Percentiles rank a stretch among this genome's conserved stretches.
These are phyloP conservation scores for Schwanniomyces pseudopolymorphus DNA, from an alignment of 805 yeast genomes.

Conservation along the genomic window DNA sequence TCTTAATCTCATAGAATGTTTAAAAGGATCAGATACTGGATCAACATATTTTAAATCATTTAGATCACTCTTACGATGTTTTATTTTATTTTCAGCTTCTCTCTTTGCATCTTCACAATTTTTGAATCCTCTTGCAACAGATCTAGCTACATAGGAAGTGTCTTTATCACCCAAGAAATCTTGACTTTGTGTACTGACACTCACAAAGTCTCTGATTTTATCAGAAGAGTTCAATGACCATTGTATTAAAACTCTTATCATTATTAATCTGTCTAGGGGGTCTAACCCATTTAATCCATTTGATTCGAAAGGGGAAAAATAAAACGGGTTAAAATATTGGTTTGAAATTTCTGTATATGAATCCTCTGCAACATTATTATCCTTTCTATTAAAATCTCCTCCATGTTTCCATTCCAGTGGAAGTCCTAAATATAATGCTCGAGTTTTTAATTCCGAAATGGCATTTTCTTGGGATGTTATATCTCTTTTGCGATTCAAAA, in stretches of 20 bases:
- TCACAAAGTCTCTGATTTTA: conserved; percentile 23
- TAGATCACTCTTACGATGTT: conserved; percentile 21
- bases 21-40: conserved; percentile 37
- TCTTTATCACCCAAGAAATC: conserved; percentile 41
- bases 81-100: conserved; percentile 30
- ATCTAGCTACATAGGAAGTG: conserved; percentile 34
- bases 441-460: conserved; percentile 32
- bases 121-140: conserved; percentile 35
- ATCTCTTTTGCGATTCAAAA: conserved; percentile 36
- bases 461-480: conserved; percentile 29
- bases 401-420: conserved; percentile 38
- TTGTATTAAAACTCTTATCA: conserved; percentile 33
- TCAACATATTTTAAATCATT: conserved; percentile 31
- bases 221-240: conserved; percentile 39
- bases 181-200: conserved; percentile 22
- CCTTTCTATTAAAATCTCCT: background rate
- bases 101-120: conserved; percentile 28
- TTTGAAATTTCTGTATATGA: conserved; percentile 19
- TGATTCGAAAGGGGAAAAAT: conserved; percentile 25
- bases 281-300: conserved; percentile 29
- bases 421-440: conserved; percentile 26
- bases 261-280: conserved; percentile 33
- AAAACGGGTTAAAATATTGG: conserved; percentile 20
- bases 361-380: conserved; percentile 5
- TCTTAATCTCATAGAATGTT: conserved; percentile 32